Conservation (phyloP, 176 grass and related monocot genomes). For the Ensete glaucum region DNA sequence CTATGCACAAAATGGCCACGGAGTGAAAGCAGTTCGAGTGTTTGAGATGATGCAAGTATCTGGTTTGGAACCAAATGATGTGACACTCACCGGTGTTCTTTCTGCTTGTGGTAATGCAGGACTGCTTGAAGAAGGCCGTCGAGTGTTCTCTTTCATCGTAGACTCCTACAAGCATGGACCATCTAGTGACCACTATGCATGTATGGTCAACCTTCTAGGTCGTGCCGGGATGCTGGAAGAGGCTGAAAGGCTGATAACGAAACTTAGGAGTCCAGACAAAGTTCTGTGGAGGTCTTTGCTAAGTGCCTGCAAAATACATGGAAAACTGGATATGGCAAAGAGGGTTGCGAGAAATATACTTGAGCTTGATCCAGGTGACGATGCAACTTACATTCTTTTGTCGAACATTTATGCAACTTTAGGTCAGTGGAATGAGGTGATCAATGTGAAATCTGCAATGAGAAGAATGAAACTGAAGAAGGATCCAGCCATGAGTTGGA, state of each 20-base stretch:
- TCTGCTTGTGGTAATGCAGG: slow-evolving; percentile 21
- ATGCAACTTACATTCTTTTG: slow-evolving; percentile 25
- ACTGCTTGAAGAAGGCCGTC: slow-evolving; percentile 17
- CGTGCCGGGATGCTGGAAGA: slow-evolving; percentile 13
- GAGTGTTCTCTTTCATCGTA: slow-evolving; percentile 10
- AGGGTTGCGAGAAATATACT: slow-evolving; percentile 15
- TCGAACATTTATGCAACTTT: slow-evolving; percentile 25
- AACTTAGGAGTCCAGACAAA: slow-evolving; percentile 6
- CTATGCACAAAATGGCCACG: slow-evolving; percentile 24
- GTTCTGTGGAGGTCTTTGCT: slow-evolving; percentile 25
- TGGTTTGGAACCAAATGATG: slow-evolving; percentile 19
- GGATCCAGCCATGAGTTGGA: slow-evolving; percentile 26
- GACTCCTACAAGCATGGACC: background rate
- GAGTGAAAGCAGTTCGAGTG: slow-evolving; percentile 7
- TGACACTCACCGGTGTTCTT: slow-evolving; percentile 14
- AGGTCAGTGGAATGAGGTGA: slow-evolving; percentile 21
- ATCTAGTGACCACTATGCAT: slow-evolving; percentile 23
- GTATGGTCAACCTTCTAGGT: slow-evolving; percentile 25
- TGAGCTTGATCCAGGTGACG: slow-evolving; percentile 16
- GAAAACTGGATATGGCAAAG: slow-evolving; percentile 17
- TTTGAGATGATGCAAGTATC: slow-evolving; percentile 11
- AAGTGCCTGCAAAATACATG: slow-evolving; percentile 22
- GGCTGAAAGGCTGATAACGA: background rate
- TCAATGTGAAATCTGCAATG: slow-evolving; percentile 15
- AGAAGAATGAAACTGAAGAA: slow-evolving; percentile 18